Conservation (phyloP, 78 protist species). For the Paulinella micropora region DNA sequence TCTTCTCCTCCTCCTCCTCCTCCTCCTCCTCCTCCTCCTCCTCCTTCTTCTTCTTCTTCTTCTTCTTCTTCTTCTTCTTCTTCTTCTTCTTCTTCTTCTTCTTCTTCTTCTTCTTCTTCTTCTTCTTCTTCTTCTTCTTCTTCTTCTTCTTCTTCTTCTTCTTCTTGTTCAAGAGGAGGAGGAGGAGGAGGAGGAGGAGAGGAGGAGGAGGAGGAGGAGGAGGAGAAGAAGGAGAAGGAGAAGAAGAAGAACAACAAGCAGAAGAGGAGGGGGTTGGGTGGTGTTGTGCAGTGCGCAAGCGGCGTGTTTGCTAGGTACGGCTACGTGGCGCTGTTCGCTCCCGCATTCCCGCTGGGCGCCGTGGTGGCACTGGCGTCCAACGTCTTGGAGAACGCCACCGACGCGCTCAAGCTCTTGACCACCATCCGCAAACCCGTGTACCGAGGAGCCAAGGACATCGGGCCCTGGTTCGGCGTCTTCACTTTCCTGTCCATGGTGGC, state of each 20-base stretch:
- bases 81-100: too few relatives aligned
- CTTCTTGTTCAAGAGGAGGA: too few relatives aligned
- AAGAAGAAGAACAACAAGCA: too few relatives aligned
- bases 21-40: not conserved
- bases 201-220: too few relatives aligned
- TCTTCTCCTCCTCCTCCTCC: not conserved
- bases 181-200: too few relatives aligned
- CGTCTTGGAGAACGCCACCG: not conserved
- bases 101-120: too few relatives aligned
- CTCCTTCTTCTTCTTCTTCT: not conserved
- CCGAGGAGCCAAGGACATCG: not conserved
- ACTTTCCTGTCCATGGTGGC: not conserved
- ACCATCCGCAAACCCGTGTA: not conserved
- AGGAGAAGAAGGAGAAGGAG: too few relatives aligned
- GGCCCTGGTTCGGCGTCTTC: not conserved
- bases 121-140: too few relatives aligned
- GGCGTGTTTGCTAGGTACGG: too few relatives aligned
- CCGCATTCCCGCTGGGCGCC: not conserved
- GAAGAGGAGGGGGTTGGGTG: too few relatives aligned
- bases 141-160: too few relatives aligned
- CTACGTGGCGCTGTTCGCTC: not conserved
- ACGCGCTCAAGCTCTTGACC: not conserved
- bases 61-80: not conserved
- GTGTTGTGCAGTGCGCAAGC: too few relatives aligned
- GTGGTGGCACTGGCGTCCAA: not conserved